Conservation (phyloP, 108 stramenopile species). For the Thalassiosira profunda region DNA sequence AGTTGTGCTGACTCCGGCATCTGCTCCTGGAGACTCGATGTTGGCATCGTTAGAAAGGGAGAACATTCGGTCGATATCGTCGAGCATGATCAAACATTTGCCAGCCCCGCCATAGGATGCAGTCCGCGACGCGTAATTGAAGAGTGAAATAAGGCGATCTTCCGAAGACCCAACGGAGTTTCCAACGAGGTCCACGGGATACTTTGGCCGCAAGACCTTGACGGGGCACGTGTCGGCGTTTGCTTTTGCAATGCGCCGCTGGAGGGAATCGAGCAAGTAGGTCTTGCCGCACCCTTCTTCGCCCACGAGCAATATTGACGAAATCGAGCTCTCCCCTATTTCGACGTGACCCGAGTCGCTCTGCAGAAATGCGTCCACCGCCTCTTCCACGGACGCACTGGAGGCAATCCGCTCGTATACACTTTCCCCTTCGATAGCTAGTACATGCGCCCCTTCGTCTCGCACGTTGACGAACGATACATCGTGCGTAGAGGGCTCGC, state of each 20-base stretch:
- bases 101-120: not conserved
- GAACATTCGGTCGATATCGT: slow-evolving; percentile 71
- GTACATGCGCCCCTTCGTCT: no score
- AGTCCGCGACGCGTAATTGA: slow-evolving; percentile 37
- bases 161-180: slow-evolving; percentile 68
- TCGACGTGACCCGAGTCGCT: not conserved
- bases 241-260: slow-evolving; percentile 4
- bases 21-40: not conserved
- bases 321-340: slow-evolving; percentile 11
- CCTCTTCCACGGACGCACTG: slow-evolving; percentile 37
- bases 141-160: slow-evolving; percentile 64
- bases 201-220: slow-evolving; percentile 58
- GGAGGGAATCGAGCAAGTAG: slow-evolving; percentile 59
- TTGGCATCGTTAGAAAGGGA: slow-evolving; percentile 34
- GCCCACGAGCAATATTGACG: slow-evolving; percentile 60
- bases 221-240: no score
- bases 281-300: slow-evolving; percentile 81
- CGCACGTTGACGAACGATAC: not conserved
- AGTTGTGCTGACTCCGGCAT: not conserved
- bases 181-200: slow-evolving; percentile 59
- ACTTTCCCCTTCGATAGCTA: not conserved
- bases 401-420: slow-evolving; percentile 19
- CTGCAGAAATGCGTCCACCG: slow-evolving; percentile 26
- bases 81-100: slow-evolving; percentile 64
- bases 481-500: slow-evolving; percentile 6